Conservation (phyloP, 106 monocot genomes). For the Platanthera guangdongensis region DNA sequence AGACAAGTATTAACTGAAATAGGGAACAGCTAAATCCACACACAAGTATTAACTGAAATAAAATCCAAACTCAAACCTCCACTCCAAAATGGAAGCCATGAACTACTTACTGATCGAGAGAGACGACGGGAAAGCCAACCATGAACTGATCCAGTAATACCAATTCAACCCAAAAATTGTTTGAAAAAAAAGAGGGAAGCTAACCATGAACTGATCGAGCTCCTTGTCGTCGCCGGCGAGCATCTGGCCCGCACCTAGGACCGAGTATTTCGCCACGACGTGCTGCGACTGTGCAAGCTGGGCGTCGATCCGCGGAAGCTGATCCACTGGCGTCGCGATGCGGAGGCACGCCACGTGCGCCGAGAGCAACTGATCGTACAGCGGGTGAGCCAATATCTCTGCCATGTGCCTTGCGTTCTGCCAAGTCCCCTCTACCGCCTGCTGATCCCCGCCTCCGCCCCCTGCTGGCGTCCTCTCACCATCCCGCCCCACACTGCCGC, state of each 20-base stretch:
- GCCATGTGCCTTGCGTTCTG: slow-evolving; percentile 51
- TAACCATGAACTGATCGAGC: slow-evolving; percentile 75
- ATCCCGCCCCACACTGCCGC: neutral
- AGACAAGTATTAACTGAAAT: neutral
- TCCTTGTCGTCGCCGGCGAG: slow-evolving; percentile 33
- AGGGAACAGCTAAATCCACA: no score
- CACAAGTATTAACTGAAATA: no score
- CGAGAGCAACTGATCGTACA: slow-evolving; percentile 72
- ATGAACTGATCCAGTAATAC: no score
- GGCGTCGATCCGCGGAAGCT: slow-evolving; percentile 71
- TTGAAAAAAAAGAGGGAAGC: neutral
- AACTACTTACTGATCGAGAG: no score
- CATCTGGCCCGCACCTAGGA: slow-evolving; percentile 11
- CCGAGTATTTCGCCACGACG: slow-evolving; percentile 58
- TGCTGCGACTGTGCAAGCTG: slow-evolving; percentile 62
- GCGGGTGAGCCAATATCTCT: slow-evolving; percentile 54
- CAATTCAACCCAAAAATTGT: no score
- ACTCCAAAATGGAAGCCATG: no score
- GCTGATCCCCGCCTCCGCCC: slow-evolving; percentile 11
- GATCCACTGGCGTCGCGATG: slow-evolving; percentile 77
- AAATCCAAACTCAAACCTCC: no score
- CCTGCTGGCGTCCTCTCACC: neutral
- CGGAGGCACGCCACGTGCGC: slow-evolving; percentile 66
- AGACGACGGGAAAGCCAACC: no score
- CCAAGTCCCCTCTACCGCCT: slow-evolving; percentile 23